Evolutionary conservation across 768 basidiomycete species (phyloP).

Genomic region (Amanita fuliginea): DNA sequence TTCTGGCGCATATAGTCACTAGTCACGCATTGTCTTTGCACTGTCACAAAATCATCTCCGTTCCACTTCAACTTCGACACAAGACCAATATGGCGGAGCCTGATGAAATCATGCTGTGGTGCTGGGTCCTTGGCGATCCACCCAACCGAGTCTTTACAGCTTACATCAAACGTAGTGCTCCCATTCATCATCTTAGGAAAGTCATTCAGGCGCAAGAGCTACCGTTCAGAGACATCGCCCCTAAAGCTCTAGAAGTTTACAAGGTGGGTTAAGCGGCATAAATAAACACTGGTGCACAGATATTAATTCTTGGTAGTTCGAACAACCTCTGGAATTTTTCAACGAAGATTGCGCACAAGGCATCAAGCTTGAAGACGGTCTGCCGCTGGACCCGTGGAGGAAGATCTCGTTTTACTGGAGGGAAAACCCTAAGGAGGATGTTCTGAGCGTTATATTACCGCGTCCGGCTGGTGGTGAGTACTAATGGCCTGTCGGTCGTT

Average conservation of each 20-base stretch:
- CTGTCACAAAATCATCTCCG: too few species aligned
- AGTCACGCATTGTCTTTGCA: too few species aligned
- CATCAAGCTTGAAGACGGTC: not conserved
- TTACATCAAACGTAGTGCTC: too few species aligned
- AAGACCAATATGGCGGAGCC: too few species aligned
- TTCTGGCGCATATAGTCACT: too few species aligned
- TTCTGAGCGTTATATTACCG: slow-evolving; percentile 1
- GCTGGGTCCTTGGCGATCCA: too few species aligned
- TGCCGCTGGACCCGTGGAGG: not conserved
- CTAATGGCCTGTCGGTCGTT: not conserved
- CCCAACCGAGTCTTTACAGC: too few species aligned
- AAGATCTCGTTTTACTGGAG: not conserved
- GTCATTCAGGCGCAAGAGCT: not conserved
- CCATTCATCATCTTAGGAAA: too few species aligned
- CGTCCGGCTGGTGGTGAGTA: not conserved
- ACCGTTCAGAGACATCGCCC: not conserved
- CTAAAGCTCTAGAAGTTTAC: not conserved
- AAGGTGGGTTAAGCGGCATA: not conserved
- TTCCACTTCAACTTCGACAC: too few species aligned
- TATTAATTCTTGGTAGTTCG: not conserved
- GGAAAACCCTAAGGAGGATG: not conserved
- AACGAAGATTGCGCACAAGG: not conserved
- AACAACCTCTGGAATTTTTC: not conserved
- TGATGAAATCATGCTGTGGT: too few species aligned
- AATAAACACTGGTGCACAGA: not conserved